A percentile compares a stretch with the other conserved stretches of the same genome.
These are phyloP conservation scores for Mortierella sp. DNA, from an alignment of 371 early-diverging fungal species.

Conservation along the genomic window DNA sequence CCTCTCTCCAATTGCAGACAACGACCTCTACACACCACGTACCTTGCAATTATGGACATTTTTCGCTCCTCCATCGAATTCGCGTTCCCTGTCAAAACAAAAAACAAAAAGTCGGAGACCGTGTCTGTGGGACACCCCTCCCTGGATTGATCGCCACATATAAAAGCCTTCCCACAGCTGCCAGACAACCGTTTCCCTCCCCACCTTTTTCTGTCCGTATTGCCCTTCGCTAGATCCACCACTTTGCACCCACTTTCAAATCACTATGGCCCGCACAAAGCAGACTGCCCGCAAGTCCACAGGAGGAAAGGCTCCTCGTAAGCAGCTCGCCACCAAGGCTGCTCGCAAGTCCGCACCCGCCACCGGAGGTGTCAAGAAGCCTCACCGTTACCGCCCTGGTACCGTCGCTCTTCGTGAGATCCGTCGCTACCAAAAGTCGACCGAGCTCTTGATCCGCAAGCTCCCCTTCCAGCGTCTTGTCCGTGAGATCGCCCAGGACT, in stretches of 20 bases:
- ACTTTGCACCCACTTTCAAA: background rate
- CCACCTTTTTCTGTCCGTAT: slow-evolving; percentile 2
- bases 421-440: slow-evolving; percentile 97
- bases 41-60: background rate
- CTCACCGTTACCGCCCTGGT: slow-evolving; percentile 84
- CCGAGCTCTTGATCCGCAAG: slow-evolving; percentile 98
- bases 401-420: slow-evolving; percentile 97
- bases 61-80: background rate
- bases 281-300: slow-evolving; percentile 90
- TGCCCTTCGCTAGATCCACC: background rate
- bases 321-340: slow-evolving; percentile 87
- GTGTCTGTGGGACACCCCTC: no score
- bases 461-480: slow-evolving; percentile 98
- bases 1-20: background rate
- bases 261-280: slow-evolving; percentile 83
- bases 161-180: background rate
- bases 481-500: slow-evolving; percentile 93
- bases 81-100: background rate
- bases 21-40: no score
- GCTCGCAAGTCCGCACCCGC: slow-evolving; percentile 88
- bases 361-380: slow-evolving; percentile 79
- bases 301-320: slow-evolving; percentile 79
- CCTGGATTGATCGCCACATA: background rate
- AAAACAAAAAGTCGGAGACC: background rate
- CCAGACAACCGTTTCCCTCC: background rate